phyloP scores from a whole-genome alignment of 768 basidiomycete genomes.

The Amanita polypyramis region DNA sequence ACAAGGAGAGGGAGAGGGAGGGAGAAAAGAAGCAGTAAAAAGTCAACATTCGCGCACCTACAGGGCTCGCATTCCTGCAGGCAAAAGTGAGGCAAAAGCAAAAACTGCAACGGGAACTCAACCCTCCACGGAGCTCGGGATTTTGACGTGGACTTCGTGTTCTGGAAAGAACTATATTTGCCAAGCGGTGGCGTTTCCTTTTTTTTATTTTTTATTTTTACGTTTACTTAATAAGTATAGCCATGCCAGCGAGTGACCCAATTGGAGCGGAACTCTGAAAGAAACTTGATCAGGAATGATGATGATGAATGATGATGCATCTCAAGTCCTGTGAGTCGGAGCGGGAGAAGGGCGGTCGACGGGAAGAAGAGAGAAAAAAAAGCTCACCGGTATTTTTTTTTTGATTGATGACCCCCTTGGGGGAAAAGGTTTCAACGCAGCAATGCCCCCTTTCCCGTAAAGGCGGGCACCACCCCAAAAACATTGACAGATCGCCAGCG shows the following conservation, averaged over 20 bases:
- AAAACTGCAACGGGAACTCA: no score
- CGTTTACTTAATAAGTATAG: neutral
- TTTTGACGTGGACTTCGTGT: conserved; percentile 5
- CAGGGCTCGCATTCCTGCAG: neutral
- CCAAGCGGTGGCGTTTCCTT: neutral
- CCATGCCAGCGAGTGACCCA: neutral
- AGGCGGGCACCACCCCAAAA: no score
- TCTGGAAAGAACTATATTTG: neutral
- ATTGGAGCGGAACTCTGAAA: neutral
- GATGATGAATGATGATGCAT: no score
- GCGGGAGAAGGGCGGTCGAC: no score
- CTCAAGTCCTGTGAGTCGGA: no score
- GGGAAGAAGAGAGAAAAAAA: no score
- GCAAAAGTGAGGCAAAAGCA: neutral
- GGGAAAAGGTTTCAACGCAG: no score
- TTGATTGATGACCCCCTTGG: no score
- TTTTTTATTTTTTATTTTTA: neutral
- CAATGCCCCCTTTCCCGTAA: no score
- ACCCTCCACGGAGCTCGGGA: conserved; percentile 9
- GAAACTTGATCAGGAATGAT: no score
- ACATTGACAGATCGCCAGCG: no score
- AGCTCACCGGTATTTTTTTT: no score
- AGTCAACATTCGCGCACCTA: neutral
- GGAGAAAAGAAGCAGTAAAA: neutral
- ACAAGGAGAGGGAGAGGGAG: neutral